Percentiles rank a stretch among this genome's conserved stretches.
Evolutionary conservation across 805 yeast genomes (phyloP).

Genomic region (Spathaspora hagerdaliae): DNA sequence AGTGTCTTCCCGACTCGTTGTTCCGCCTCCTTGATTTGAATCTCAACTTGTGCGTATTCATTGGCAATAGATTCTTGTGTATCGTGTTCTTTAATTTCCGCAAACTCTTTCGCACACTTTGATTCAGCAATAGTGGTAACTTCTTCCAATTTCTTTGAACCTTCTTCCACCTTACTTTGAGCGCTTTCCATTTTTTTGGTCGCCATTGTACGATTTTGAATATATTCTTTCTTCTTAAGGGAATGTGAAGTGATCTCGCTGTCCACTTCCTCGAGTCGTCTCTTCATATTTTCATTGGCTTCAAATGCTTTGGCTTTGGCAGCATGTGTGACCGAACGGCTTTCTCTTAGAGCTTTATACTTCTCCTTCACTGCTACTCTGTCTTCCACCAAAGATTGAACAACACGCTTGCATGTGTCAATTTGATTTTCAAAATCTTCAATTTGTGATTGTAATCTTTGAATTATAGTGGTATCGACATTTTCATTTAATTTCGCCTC

Average conservation of each 20-base stretch:
- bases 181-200: conserved; percentile 17
- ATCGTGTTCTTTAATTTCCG: conserved; percentile 35
- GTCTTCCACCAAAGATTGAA: conserved; percentile 23
- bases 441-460: conserved; percentile 28
- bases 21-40: conserved; percentile 50
- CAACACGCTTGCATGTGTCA: conserved; percentile 22
- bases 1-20: conserved; percentile 49
- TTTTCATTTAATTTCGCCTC: conserved; percentile 41
- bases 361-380: conserved; percentile 8
- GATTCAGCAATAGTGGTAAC: conserved; percentile 24
- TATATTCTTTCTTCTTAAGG: conserved; percentile 10
- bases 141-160: conserved; percentile 13
- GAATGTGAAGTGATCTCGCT: conserved; percentile 13
- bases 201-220: conserved; percentile 1
- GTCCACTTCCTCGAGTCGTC: conserved; percentile 16
- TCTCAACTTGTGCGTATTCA: conserved; percentile 45
- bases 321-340: background rate
- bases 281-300: conserved; percentile 9
- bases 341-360: conserved; percentile 1
- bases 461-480: conserved; percentile 41
- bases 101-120: conserved; percentile 47
- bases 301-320: conserved; percentile 3
- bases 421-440: conserved; percentile 25
- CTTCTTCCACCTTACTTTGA: conserved; percentile 14
- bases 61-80: conserved; percentile 44